phyloP scores from a whole-genome alignment of 148 eudicot species.

The Heliamphora exappendiculata region DNA sequence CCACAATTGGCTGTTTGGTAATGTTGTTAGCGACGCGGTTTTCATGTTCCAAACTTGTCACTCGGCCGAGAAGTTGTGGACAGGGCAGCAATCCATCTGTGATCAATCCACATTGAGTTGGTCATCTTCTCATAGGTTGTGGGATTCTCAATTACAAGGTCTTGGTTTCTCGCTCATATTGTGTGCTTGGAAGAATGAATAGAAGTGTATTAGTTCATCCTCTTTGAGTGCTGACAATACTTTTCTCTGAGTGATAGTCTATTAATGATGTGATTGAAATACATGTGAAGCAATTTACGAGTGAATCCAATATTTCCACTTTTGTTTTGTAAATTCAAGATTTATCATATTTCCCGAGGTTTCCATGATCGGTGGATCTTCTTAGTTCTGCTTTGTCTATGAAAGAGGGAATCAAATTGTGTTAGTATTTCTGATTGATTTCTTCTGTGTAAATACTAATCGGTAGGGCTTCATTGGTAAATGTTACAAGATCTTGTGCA shows the following conservation, averaged over 20 bases:
- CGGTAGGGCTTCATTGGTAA: too few relatives aligned
- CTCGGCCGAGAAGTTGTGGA: conserved; percentile 42
- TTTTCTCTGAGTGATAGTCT: neutral
- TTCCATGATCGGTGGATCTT: too few relatives aligned
- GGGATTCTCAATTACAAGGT: conserved; percentile 25
- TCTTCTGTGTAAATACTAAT: too few relatives aligned
- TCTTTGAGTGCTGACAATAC: neutral
- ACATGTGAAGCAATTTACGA: neutral
- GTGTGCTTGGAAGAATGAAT: conserved; percentile 52
- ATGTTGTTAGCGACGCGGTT: conserved; percentile 25
- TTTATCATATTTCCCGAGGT: too few relatives aligned
- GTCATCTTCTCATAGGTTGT: conserved; percentile 20
- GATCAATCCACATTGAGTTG: conserved; percentile 15
- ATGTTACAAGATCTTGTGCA: too few relatives aligned
- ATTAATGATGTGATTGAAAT: neutral
- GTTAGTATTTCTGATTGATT: too few relatives aligned
- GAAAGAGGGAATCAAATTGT: too few relatives aligned
- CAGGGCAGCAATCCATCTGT: conserved; percentile 4
- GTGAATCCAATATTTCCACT: neutral
- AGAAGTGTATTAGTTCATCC: neutral
- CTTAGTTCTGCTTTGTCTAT: neutral
- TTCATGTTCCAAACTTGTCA: conserved; percentile 40
- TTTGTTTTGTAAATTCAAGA: too few relatives aligned
- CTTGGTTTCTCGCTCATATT: conserved; percentile 44
- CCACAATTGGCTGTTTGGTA: conserved; percentile 41